Evolutionary conservation across 345 rosid species (phyloP), one percentile per base, ranked within the genome.

Genomic region (Balakata baccata): DNA sequence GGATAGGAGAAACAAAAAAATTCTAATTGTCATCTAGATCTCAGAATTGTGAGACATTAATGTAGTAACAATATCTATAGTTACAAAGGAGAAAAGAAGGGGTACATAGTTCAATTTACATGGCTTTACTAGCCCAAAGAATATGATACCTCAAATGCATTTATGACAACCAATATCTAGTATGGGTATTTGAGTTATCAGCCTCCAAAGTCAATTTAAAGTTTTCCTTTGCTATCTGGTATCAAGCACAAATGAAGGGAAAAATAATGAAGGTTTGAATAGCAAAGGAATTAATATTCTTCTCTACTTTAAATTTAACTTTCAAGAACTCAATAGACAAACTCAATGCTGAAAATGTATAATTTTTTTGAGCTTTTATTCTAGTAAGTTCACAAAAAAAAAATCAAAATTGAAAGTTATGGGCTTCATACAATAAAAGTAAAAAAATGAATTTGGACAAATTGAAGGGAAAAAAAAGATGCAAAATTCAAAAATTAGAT

Each of bases 91-190:
- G n/a, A 22, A 20, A 23, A 39, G 69, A n/a, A 62, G 4, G 18
- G 46, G 20, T 11, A 10, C 65, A 54, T 11, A 64, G 45, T 50
- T 29, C 59, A 57, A 81, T 95, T 90, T 85, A 90, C 97, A 94
- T 20, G 66, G 97, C 97, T 86, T 85, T 84, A 77, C 92, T 86
- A 0, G 89, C 92, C 43, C 98, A 97, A 4, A 90, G 92, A 73
- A 89, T 89, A 73, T 92, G 90, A 76, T 92, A 92, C 78, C 92
- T 94, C 89, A 94, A 52, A 74, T 94, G 98, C 84, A 92, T 77
- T 65, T 78, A 89, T 17, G 93, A 86, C 67, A 92, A 80, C 97
- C 98, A 94, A 72, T 68, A 92, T 75, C 93, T 87, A 29, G 97
- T 97, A 79, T 86, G 97, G 41, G 94, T 90, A 79, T 89, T 90